Percentiles rank a stretch among this genome's conserved stretches.
These are phyloP conservation scores for Aspergillus calidoustus DNA, from an alignment of 2,329 filamentous ascomycete species.

Conservation along the genomic window DNA sequence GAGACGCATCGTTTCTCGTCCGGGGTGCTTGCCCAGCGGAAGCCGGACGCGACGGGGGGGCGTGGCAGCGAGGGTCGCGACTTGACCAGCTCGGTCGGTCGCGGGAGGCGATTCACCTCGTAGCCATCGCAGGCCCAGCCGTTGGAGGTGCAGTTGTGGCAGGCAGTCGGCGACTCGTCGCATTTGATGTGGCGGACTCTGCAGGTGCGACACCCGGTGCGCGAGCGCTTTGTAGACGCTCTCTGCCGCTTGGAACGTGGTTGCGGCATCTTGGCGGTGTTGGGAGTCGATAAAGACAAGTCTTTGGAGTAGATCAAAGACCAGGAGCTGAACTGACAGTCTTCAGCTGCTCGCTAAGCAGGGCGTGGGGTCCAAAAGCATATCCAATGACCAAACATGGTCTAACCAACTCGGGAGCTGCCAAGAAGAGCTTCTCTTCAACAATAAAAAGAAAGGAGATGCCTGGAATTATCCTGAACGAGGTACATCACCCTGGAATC, in stretches of 20 bases:
- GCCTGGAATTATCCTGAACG: too few species aligned
- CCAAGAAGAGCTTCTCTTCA: too few species aligned
- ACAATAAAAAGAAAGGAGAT: too few species aligned
- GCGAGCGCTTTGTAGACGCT: background rate
- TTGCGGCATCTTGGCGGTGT: background rate
- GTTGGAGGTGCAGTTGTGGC: conserved; percentile 41
- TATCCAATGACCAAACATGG: too few species aligned
- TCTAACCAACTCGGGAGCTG: too few species aligned
- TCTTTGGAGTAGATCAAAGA: too few species aligned
- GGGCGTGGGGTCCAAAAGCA: too few species aligned
- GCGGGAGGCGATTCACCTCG: conserved; percentile 21
- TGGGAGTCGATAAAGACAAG: too few species aligned
- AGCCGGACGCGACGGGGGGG: background rate
- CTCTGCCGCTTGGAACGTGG: background rate
- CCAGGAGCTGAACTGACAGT: background rate
- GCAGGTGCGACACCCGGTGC: conserved; percentile 17
- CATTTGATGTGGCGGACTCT: conserved; percentile 24
- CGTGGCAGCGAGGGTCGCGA: background rate
- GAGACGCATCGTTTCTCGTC: conserved; percentile 28
- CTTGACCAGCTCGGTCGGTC: background rate
- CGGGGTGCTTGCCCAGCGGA: conserved; percentile 17
- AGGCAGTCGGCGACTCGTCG: conserved; percentile 41
- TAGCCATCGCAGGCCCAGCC: conserved; percentile 45
- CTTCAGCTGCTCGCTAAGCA: too few species aligned
- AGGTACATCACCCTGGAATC: too few species aligned